Percentiles rank a stretch among this genome's conserved stretches.
Evolutionary conservation across 2,329 filamentous ascomycete species (phyloP).

Genomic region (Sphaerulina musiva): DNA sequence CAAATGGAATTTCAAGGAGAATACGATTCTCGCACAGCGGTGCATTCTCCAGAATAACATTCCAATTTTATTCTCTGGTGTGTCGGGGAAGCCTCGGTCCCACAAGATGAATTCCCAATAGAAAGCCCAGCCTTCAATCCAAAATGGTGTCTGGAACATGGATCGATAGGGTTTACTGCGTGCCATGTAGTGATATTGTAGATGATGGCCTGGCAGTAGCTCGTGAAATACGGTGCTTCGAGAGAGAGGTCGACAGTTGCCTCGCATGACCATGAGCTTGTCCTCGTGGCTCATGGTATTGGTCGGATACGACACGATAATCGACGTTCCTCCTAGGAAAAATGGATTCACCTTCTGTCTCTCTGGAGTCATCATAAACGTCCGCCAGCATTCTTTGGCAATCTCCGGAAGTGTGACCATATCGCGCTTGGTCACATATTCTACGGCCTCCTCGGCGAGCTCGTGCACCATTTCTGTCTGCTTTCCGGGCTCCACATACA

Average conservation of each 20-base stretch:
- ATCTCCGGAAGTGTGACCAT: conserved; percentile 52
- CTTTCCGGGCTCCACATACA: conserved; percentile 49
- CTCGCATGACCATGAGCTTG: conserved; percentile 55
- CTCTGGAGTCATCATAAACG: conserved; percentile 52
- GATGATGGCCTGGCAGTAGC: conserved; percentile 53
- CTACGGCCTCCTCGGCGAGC: conserved; percentile 47
- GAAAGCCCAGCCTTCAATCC: conserved; percentile 55
- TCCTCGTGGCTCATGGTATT: conserved; percentile 47
- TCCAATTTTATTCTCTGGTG: conserved; percentile 49
- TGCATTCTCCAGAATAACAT: conserved; percentile 60
- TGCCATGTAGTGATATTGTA: conserved; percentile 47
- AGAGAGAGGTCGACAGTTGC: conserved; percentile 53
- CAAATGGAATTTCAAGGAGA: conserved; percentile 54
- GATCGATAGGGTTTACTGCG: conserved; percentile 46
- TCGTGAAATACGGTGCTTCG: conserved; percentile 57
- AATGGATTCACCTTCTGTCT: conserved; percentile 53
- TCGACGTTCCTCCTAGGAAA: conserved; percentile 51
- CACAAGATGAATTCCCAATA: conserved; percentile 58
- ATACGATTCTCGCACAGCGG: conserved; percentile 53
- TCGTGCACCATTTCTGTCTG: conserved; percentile 49
- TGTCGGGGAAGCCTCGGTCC: conserved; percentile 47
- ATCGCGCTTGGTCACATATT: conserved; percentile 49
- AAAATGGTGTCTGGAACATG: conserved; percentile 53
- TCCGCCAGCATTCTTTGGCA: conserved; percentile 49
- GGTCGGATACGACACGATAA: conserved; percentile 54